Percentiles rank a stretch among this genome's conserved stretches.
These are phyloP conservation scores for Azolla pinnata DNA, from an alignment of 75 land plant genomes.

Conservation along the genomic window DNA sequence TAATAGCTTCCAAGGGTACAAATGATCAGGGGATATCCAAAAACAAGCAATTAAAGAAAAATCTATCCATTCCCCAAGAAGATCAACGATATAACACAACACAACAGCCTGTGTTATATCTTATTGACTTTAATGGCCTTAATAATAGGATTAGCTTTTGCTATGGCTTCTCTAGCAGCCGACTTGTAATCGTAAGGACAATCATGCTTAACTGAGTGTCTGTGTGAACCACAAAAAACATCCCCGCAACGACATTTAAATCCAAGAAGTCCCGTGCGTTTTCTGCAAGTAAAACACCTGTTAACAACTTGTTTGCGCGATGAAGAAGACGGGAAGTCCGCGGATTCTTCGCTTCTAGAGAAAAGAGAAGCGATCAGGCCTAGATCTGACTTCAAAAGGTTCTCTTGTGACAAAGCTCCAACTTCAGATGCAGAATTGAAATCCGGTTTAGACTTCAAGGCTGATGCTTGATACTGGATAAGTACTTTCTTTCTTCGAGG, in stretches of 20 bases:
- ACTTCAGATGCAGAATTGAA: too few relatives aligned
- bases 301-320: conserved; percentile 5
- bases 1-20: neutral
- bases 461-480: too few relatives aligned
- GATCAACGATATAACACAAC: neutral
- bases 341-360: too few relatives aligned
- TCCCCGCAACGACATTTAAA: conserved; percentile 54
- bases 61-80: neutral
- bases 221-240: conserved; percentile 37
- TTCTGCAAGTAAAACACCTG: conserved; percentile 34
- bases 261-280: conserved; percentile 43
- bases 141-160: conserved; percentile 41
- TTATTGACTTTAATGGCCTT: conserved; percentile 36
- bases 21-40: neutral
- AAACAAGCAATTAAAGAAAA: neutral
- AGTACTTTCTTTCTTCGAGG: too few relatives aligned
- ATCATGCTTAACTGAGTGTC: conserved; percentile 39
- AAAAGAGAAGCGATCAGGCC: too few relatives aligned
- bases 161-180: conserved; percentile 42
- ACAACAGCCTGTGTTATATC: conserved; percentile 11
- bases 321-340: too few relatives aligned
- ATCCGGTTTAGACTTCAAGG: too few relatives aligned
- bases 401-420: too few relatives aligned
- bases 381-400: too few relatives aligned
- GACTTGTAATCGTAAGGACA: conserved; percentile 52